Percentiles rank a stretch among this genome's conserved stretches.
These are phyloP conservation scores for Neurospora sp. DNA, from an alignment of 2,329 filamentous ascomycete genomes.

Conservation along the genomic window DNA sequence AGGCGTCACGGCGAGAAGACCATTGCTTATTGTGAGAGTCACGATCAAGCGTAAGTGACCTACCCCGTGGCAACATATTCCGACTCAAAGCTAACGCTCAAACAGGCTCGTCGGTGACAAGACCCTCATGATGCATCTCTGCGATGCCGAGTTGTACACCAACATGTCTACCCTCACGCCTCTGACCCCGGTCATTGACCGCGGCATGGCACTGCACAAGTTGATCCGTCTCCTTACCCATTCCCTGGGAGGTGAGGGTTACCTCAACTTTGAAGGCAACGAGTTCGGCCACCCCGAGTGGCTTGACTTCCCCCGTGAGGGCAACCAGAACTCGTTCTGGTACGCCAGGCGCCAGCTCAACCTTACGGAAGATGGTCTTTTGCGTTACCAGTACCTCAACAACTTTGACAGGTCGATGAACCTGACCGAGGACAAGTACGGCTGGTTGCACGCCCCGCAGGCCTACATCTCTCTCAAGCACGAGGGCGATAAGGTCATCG, in stretches of 20 bases:
- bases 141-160: slow-evolving; percentile 93
- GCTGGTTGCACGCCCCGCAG: slow-evolving; percentile 78
- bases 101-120: slow-evolving; percentile 87
- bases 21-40: slow-evolving; percentile 93
- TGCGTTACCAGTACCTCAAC: slow-evolving; percentile 87
- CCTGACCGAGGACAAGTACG: slow-evolving; percentile 72
- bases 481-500: slow-evolving; percentile 85
- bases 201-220: slow-evolving; percentile 90
- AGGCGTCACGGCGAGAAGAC: slow-evolving; percentile 94
- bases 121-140: slow-evolving; percentile 94
- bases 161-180: slow-evolving; percentile 84
- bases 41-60: slow-evolving; percentile 81
- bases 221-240: slow-evolving; percentile 95
- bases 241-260: slow-evolving; percentile 84
- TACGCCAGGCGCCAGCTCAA: slow-evolving; percentile 92
- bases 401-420: slow-evolving; percentile 94
- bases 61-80: background rate
- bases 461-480: slow-evolving; percentile 93
- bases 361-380: slow-evolving; percentile 71
- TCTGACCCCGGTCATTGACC: slow-evolving; percentile 80
- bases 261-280: slow-evolving; percentile 97
- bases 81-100: background rate
- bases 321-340: slow-evolving; percentile 89
- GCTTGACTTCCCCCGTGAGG: slow-evolving; percentile 94
- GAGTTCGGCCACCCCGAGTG: slow-evolving; percentile 98